Evolutionary conservation across 2,329 filamentous ascomycete genomes (phyloP), one percentile per base, ranked within the genome.

Genomic region (Orbilia oligospora): DNA sequence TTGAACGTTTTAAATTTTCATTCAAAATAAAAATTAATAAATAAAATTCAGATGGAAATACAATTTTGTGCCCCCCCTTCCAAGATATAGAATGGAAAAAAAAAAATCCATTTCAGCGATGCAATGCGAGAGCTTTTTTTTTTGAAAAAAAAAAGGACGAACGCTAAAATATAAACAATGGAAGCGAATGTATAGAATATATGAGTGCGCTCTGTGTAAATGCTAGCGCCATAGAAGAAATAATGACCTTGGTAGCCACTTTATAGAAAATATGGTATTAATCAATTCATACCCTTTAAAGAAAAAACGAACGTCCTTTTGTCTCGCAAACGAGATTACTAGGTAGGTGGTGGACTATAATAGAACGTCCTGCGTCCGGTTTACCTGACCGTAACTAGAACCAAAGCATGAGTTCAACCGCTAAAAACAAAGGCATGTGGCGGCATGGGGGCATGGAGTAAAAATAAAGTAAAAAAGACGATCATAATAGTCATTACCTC

Each of bases 131-230:
- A n/a, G n/a, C n/a, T n/a, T n/a, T n/a, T n/a, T n/a, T n/a, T n/a
- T n/a, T n/a, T n/a, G n/a, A n/a, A 16, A 14, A n/a, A 46, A 51
- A 8, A 20, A 51, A n/a, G n/a, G n/a, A 22, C 8, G n/a, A 53
- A 53, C 22, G 48, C 48, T 53, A 53, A 51, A 53, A 53, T 53
- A 53, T 30, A 22, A 30, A 53, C 48, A 53, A 30, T n/a, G 38
- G n/a, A 53, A 53, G 22, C 20, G 48, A 53, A 53, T 48, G n/a
- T n/a, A n/a, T n/a, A n/a, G n/a, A n/a, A n/a, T n/a, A n/a, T n/a
- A n/a, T n/a, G 44, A 8, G 22, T 22, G n/a, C n/a, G 38, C n/a
- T n/a, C n/a, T n/a, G 14, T 41, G 36, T 14, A 38, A 38, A 30
- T 30, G 27, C 27, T 6, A 38, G 12, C 8, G 36, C 36, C 5